Evolutionary conservation across 2,329 filamentous ascomycete genomes (phyloP).

Genomic region (Ceratocystiopsis sp.): DNA sequence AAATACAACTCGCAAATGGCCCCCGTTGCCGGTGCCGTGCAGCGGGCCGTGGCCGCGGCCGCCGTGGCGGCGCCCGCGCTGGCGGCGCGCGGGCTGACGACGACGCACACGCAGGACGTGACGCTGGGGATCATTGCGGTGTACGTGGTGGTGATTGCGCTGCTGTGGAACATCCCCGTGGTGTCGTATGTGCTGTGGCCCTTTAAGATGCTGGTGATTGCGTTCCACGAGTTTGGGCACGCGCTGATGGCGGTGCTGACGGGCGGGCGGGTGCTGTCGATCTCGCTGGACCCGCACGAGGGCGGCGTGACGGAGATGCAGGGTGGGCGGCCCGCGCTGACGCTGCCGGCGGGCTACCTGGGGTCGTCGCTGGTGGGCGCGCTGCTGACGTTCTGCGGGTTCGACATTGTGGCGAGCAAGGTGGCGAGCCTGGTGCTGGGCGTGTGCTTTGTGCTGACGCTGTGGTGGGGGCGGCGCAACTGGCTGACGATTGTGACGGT

Average conservation of each 20-base stretch:
- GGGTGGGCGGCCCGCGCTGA: conserved; percentile 52
- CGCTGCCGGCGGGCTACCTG: conserved; percentile 61
- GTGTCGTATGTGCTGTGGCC: conserved; percentile 61
- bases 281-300: conserved; percentile 58
- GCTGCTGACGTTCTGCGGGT: conserved; percentile 62
- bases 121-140: conserved; percentile 48
- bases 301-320: conserved; percentile 65
- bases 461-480: conserved; percentile 68
- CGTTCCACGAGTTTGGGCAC: conserved; percentile 68
- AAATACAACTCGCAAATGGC: no score
- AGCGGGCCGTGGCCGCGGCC: conserved; percentile 3
- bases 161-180: conserved; percentile 68
- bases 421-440: conserved; percentile 58
- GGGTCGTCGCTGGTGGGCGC: conserved; percentile 64
- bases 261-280: conserved; percentile 42
- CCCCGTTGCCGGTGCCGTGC: conserved; percentile 1
- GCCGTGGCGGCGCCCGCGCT: background rate
- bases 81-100: conserved; percentile 22
- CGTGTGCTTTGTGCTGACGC: conserved; percentile 57
- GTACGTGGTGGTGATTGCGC: conserved; percentile 48
- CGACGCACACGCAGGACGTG: conserved; percentile 51
- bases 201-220: conserved; percentile 78
- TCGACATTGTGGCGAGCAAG: conserved; percentile 67
- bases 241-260: conserved; percentile 56
- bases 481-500: conserved; percentile 62